Conservation (phyloP, 768 basidiomycete species). For the Tulasnella sp. region DNA sequence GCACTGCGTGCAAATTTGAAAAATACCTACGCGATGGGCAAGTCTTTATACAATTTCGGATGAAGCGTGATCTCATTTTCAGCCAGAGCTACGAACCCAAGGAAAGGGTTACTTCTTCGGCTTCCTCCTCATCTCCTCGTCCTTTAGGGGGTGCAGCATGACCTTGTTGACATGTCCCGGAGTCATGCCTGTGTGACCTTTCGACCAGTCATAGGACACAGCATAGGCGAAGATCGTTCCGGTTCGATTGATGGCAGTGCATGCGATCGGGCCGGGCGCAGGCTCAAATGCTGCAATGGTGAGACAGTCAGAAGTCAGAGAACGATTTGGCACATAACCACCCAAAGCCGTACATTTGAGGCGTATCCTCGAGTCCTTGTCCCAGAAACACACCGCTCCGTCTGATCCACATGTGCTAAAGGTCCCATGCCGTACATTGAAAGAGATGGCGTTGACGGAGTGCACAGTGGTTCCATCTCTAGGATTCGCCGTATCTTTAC, state of each 20-base stretch:
- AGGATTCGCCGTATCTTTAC: slow-evolving; percentile 44
- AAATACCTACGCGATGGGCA: too few species aligned
- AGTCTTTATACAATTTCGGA: too few species aligned
- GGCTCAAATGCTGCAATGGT: slow-evolving; percentile 5
- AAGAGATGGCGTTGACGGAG: slow-evolving; percentile 76
- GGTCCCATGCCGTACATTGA: slow-evolving; percentile 76
- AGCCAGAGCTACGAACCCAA: background rate
- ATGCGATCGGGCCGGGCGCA: slow-evolving; percentile 4
- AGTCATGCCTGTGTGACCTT: slow-evolving; percentile 21
- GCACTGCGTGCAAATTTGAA: too few species aligned
- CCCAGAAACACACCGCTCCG: slow-evolving; percentile 27
- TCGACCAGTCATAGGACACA: slow-evolving; percentile 23
- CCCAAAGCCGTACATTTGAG: slow-evolving; percentile 25
- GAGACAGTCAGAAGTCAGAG: background rate
- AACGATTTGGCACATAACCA: background rate
- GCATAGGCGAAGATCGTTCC: slow-evolving; percentile 22
- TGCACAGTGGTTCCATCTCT: slow-evolving; percentile 64
- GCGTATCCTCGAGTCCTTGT: slow-evolving; percentile 30
- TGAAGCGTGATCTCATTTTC: too few species aligned
- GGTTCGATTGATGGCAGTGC: slow-evolving; percentile 19
- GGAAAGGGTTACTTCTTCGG: slow-evolving; percentile 16
- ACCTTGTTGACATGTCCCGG: slow-evolving; percentile 50
- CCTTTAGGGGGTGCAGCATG: slow-evolving; percentile 56
- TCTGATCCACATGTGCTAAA: slow-evolving; percentile 64
- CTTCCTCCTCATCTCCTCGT: slow-evolving; percentile 73